Conservation (phyloP, 768 basidiomycete genomes). For the Tulasnella sp. region DNA sequence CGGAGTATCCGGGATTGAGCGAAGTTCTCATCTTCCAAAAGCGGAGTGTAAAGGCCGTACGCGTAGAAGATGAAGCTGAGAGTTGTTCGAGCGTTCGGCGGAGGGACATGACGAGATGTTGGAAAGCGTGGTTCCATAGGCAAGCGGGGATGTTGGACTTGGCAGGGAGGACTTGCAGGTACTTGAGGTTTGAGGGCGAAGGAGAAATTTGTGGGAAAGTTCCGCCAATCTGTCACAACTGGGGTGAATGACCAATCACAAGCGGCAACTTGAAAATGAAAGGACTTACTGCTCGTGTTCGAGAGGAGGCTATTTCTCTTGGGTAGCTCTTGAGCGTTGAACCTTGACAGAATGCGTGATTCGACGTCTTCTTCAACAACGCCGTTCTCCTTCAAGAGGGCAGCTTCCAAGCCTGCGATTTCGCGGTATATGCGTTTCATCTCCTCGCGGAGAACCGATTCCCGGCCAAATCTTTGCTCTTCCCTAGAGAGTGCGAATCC, state of each 20-base stretch:
- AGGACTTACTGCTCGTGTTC: conserved; percentile 76
- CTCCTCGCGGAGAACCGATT: conserved; percentile 61
- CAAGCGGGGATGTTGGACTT: conserved; percentile 95
- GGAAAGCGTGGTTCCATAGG: conserved; percentile 85
- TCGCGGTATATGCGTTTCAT: conserved; percentile 75
- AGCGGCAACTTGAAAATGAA: not conserved
- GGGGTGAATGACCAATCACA: not conserved
- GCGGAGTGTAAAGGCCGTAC: conserved; percentile 83
- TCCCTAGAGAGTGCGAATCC: conserved; percentile 31
- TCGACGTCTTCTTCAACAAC: conserved; percentile 46
- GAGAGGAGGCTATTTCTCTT: conserved; percentile 63
- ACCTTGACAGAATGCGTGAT: conserved; percentile 26
- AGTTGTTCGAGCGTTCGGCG: conserved; percentile 85
- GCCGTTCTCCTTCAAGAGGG: conserved; percentile 38
- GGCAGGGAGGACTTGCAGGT: conserved; percentile 78
- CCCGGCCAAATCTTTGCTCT: conserved; percentile 30
- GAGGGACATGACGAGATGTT: conserved; percentile 81
- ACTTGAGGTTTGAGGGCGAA: conserved; percentile 78
- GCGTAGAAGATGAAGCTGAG: conserved; percentile 93
- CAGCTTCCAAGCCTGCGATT: conserved; percentile 69
- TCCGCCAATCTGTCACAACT: conserved; percentile 66
- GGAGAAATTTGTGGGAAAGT: conserved; percentile 77
- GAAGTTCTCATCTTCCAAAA: conserved; percentile 72
- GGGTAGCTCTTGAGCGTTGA: conserved; percentile 29
- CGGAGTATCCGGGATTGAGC: conserved; percentile 64